A percentile compares a stretch with the other conserved stretches of the same genome.
Evolutionary conservation across 2,329 filamentous ascomycete species (phyloP).

Genomic region (Fusarium odoratissimum): DNA sequence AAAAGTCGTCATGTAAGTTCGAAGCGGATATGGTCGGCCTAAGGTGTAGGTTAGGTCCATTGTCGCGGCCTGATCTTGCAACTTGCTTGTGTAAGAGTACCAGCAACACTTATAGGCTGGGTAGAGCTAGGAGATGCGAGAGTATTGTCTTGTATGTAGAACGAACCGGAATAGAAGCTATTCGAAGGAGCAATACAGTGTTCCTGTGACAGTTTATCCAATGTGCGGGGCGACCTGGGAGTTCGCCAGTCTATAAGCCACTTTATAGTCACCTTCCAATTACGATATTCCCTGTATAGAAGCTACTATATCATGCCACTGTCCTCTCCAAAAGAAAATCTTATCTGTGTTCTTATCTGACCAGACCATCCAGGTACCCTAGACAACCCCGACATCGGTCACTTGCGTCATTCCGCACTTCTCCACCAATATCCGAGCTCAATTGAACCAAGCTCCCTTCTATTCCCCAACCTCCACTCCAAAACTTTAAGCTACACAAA

Average conservation of each 20-base stretch:
- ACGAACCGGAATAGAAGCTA: fast-evolving
- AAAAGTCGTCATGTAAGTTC: neutral
- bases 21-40: too few species aligned
- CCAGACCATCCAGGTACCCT: constrained; percentile 15
- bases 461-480: constrained; percentile 15
- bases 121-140: fast-evolving
- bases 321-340: neutral
- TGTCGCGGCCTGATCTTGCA: neutral
- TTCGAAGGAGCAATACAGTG: neutral
- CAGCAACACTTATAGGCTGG: neutral
- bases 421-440: constrained; percentile 31
- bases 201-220: neutral
- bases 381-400: constrained; percentile 31
- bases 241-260: too few species aligned
- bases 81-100: neutral
- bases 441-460: constrained; percentile 21
- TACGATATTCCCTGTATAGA: neutral
- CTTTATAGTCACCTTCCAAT: neutral
- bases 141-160: fast-evolving
- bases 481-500: constrained; percentile 7
- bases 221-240: neutral
- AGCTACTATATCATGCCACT: neutral
- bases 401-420: constrained; percentile 28
- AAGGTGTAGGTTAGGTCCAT: neutral
- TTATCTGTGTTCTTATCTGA: neutral